Evolutionary conservation across 192 early-diverging fungal species (phyloP).

Genomic region (Lunasporangiospora selenospora): DNA sequence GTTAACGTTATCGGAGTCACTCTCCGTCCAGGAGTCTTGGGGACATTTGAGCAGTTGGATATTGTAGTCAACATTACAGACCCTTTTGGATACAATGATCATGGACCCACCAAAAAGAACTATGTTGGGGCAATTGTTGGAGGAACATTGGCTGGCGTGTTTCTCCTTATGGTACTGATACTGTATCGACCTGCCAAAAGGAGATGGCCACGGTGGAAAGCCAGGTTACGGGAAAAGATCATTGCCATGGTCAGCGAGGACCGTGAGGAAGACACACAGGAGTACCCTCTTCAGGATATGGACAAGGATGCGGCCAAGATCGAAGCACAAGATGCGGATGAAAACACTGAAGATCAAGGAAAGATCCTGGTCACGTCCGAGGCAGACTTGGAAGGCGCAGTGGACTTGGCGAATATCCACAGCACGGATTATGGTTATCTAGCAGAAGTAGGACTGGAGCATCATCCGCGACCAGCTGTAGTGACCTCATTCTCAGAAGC

Average conservation of each 20-base stretch:
- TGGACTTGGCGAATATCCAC: background rate
- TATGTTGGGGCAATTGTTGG: slow-evolving; percentile 13
- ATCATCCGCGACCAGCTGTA: slow-evolving; percentile 11
- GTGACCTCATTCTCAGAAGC: too few relatives aligned
- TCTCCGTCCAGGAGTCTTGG: background rate
- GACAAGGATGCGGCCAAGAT: background rate
- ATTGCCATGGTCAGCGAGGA: slow-evolving; percentile 3
- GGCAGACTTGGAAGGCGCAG: slow-evolving; percentile 6
- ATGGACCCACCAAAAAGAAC: background rate
- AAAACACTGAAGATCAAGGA: slow-evolving; percentile 30
- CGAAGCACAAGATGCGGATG: background rate
- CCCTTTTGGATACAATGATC: background rate
- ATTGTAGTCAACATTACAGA: slow-evolving; percentile 19
- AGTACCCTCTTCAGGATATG: too few relatives aligned
- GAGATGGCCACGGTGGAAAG: slow-evolving; percentile 15
- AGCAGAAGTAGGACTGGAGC: slow-evolving; percentile 1
- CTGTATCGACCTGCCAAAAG: background rate
- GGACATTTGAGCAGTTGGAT: background rate
- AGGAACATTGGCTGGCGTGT: slow-evolving; percentile 13
- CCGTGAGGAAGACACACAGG: background rate
- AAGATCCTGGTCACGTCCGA: slow-evolving; percentile 25
- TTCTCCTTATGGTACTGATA: background rate
- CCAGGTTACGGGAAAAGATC: slow-evolving; percentile 9
- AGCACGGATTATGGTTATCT: too few relatives aligned
- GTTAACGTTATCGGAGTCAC: background rate